A percentile compares a stretch with the other conserved stretches of the same genome.
phyloP scores from a whole-genome alignment of 2,329 filamentous ascomycete species.

The Fusarium citri region DNA sequence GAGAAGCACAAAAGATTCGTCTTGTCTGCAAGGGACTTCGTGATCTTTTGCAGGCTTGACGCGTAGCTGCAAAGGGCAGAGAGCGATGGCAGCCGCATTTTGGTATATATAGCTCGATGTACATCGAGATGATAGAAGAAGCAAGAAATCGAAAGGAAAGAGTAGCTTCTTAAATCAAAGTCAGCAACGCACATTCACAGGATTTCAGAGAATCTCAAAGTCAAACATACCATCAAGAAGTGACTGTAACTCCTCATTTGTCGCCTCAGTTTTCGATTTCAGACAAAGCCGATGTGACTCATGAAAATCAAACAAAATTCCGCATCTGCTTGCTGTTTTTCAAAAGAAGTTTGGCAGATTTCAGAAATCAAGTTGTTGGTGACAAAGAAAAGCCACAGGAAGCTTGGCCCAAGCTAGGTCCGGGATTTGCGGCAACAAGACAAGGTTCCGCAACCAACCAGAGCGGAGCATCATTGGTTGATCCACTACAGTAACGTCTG shows the following conservation, averaged over 20 bases:
- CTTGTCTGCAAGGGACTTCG: too few relatives aligned
- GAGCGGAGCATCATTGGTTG: background rate
- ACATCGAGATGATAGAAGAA: background rate
- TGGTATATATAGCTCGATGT: background rate
- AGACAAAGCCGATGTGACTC: rapidly evolving
- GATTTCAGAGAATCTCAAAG: background rate
- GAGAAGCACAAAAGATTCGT: background rate
- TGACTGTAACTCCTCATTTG: background rate
- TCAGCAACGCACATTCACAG: background rate
- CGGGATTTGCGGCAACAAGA: conserved; percentile 11
- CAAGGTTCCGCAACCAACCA: conserved; percentile 9
- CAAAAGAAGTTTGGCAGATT: background rate
- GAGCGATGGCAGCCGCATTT: background rate
- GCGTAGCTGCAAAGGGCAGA: background rate
- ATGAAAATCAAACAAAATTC: background rate
- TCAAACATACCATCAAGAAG: background rate
- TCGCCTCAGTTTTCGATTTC: background rate
- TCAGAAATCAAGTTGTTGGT: background rate
- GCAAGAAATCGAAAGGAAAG: background rate
- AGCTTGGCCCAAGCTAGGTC: conserved; percentile 2
- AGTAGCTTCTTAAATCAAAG: background rate
- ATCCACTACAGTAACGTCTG: conserved; percentile 3
- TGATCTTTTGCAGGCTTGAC: background rate
- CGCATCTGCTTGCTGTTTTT: background rate
- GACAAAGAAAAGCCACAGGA: conserved; percentile 6